Evolutionary conservation across 2,329 filamentous ascomycete species (phyloP).

Genomic region (Sclerotinia minor): DNA sequence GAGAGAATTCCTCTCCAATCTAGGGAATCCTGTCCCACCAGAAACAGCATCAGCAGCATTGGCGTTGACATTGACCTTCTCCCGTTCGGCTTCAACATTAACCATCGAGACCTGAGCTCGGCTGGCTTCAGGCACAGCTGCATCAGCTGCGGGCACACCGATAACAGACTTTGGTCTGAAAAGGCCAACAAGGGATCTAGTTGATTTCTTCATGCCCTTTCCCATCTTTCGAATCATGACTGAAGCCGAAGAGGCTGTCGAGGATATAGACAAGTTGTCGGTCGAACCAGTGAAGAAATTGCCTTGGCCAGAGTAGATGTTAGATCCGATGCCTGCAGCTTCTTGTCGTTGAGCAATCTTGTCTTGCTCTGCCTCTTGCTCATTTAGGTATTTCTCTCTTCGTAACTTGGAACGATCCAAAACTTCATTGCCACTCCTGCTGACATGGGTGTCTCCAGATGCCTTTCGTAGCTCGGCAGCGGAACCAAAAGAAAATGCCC

Average conservation of each 20-base stretch:
- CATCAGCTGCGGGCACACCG: slow-evolving; percentile 72
- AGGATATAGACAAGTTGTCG: slow-evolving; percentile 90
- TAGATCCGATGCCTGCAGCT: slow-evolving; percentile 84
- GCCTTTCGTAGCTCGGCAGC: slow-evolving; percentile 84
- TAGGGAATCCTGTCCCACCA: slow-evolving; percentile 79
- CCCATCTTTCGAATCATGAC: slow-evolving; percentile 99
- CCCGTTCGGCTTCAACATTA: slow-evolving; percentile 89
- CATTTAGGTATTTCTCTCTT: slow-evolving; percentile 59
- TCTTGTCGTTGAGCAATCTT: slow-evolving; percentile 92
- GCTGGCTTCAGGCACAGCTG: slow-evolving; percentile 64
- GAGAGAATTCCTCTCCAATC: slow-evolving; percentile 77
- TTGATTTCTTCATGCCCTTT: slow-evolving; percentile 93
- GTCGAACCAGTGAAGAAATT: slow-evolving; percentile 87
- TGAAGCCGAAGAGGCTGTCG: slow-evolving; percentile 84
- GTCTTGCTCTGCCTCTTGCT: slow-evolving; percentile 83
- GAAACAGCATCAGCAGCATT: slow-evolving; percentile 66
- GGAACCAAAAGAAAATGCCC: slow-evolving; percentile 96
- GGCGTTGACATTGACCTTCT: slow-evolving; percentile 72
- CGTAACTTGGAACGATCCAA: slow-evolving; percentile 59
- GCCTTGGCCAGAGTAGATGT: slow-evolving; percentile 85
- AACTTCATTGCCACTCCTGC: slow-evolving; percentile 31
- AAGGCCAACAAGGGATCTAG: slow-evolving; percentile 84
- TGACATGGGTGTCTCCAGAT: slow-evolving; percentile 58
- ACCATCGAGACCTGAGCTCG: slow-evolving; percentile 92
- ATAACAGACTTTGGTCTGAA: slow-evolving; percentile 93